Base-by-base conservation (phyloP, 169 alveolate genomes). In the Babesia ovis region DNA sequence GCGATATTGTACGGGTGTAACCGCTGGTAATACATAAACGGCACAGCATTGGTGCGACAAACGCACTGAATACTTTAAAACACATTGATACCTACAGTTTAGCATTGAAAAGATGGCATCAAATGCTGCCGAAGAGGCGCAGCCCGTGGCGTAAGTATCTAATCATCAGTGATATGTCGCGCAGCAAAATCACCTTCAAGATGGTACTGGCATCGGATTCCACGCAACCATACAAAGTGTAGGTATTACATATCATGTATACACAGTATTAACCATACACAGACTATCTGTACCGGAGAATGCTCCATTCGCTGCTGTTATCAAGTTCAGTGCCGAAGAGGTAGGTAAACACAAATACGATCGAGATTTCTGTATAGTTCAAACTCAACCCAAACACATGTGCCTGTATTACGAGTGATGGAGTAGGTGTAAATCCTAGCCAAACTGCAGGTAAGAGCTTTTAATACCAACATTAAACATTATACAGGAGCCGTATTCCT, bases 221-320 rank as follows among this genome's bases (percentile, higher is more conserved):
- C 29, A 61, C 62, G 39, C 89, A 81, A 59, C 89, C 89, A n/a
- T 81, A 29, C 60, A 81, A 81, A 62, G 89, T 81, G 89, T 81
- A 61, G 18, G 89, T 31, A 18, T 0, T 11, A 1, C 0, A 4
- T 18, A 1, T 32, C 46, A 3, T 35, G n/a, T 5, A 4, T 6
- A 8, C 9, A n/a, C 11, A 20, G 20, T 29, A n/a, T 1, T n/a
- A 22, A 12, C 46, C 34, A 29, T 25, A 14, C 0, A 42, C 22
- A 81, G 89, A 29, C 84, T 91, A 23, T 61, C 83, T 27, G 97
- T 94, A 3, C 96, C 97, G 22, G 96, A 94, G 67, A 90, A 85
- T 41, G 97, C 97, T 23, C 97, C 97, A 9, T 94, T 94, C 75
- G 84, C 93, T 34, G 97, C 97, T 0, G 94, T 92, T 29, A 85